These are phyloP conservation scores for Phanerochaete sordida DNA, from an alignment of 768 basidiomycete genomes.

Conservation along the genomic window DNA sequence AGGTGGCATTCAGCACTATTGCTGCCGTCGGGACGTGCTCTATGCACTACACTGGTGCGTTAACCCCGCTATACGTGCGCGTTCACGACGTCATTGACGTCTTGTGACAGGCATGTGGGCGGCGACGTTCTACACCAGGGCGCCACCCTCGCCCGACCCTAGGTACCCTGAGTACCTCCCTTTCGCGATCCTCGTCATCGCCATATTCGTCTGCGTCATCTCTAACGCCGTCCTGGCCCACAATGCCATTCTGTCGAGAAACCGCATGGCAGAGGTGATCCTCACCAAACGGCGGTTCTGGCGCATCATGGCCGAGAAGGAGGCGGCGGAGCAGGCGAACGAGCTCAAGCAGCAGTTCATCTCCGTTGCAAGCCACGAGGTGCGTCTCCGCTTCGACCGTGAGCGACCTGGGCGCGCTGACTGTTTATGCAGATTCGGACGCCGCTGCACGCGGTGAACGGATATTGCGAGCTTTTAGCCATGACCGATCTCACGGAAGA, in stretches of 20 bases:
- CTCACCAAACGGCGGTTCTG: conserved; percentile 24
- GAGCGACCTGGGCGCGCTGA: background rate
- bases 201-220: conserved; percentile 23
- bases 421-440: conserved; percentile 20
- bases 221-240: conserved; percentile 26
- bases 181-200: conserved; percentile 18
- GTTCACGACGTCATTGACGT: background rate
- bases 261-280: conserved; percentile 27
- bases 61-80: background rate
- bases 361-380: conserved; percentile 27
- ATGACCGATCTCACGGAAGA: conserved; percentile 23
- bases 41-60: conserved; percentile 29
- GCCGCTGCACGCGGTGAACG: conserved; percentile 27
- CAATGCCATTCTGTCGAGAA: conserved; percentile 22
- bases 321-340: conserved; percentile 27
- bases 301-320: conserved; percentile 30
- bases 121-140: conserved; percentile 24
- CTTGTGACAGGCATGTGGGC: conserved; percentile 24
- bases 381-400: background rate
- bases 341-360: conserved; percentile 30
- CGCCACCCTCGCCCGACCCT: conserved; percentile 16
- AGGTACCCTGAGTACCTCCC: conserved; percentile 25
- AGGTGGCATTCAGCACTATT: conserved; percentile 25
- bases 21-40: conserved; percentile 22
- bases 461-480: conserved; percentile 25